A percentile compares a stretch with the other conserved stretches of the same genome.
These are phyloP conservation scores for Paracorniculantispora psalliotae DNA, from an alignment of 2,329 filamentous ascomycete genomes.

Conservation along the genomic window DNA sequence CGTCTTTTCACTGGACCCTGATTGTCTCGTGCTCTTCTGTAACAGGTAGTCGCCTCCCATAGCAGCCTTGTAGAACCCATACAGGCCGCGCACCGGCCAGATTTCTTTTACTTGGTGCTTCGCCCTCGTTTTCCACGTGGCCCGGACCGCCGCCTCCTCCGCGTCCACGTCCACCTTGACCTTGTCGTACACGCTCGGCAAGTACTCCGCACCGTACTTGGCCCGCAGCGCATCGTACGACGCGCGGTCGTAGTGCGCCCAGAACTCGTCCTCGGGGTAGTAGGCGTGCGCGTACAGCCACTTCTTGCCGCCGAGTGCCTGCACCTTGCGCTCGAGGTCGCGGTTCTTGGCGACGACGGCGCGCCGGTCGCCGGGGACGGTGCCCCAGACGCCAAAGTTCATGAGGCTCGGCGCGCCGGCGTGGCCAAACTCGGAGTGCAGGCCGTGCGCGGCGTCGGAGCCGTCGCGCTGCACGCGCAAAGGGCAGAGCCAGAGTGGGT, in stretches of 20 bases:
- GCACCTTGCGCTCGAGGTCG: slow-evolving; percentile 54
- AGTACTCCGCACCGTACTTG: slow-evolving; percentile 53
- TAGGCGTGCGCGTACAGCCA: slow-evolving; percentile 67
- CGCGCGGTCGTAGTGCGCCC: slow-evolving; percentile 55
- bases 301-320: slow-evolving; percentile 59
- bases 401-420: slow-evolving; percentile 39
- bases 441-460: slow-evolving; percentile 38
- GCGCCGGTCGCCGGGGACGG: slow-evolving; percentile 34
- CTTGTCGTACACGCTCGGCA: slow-evolving; percentile 65
- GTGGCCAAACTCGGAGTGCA: slow-evolving; percentile 42
- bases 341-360: slow-evolving; percentile 52
- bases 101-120: slow-evolving; percentile 27
- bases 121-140: slow-evolving; percentile 25
- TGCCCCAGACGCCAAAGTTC: slow-evolving; percentile 62
- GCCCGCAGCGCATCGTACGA: slow-evolving; percentile 55
- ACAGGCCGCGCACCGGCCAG: slow-evolving; percentile 42
- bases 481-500: slow-evolving; percentile 54
- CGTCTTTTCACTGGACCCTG: not conserved
- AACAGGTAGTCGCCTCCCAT: slow-evolving; percentile 43
- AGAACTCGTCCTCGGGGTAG: slow-evolving; percentile 61
- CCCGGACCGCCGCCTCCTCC: slow-evolving; percentile 26
- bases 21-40: slow-evolving; percentile 24
- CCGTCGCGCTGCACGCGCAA: slow-evolving; percentile 39
- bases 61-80: slow-evolving; percentile 41
- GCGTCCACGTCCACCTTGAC: slow-evolving; percentile 47